Base-by-base conservation (phyloP, 768 basidiomycete species). In the Candolleomyces aberdarensis region DNA sequence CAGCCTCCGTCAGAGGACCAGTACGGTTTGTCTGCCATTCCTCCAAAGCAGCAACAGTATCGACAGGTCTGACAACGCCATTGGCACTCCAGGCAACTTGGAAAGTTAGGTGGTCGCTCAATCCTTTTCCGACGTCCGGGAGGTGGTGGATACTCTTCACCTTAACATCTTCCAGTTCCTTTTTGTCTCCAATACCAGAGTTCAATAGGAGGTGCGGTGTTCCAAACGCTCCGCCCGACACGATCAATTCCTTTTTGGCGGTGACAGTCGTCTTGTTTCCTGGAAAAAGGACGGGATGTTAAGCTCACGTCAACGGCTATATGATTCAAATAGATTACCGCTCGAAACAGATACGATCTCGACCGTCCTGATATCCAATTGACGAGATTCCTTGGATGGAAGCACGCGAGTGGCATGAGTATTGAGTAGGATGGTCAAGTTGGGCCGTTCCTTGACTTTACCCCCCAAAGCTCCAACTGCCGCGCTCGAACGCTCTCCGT, bases 171-270 rank as follows among this genome's bases (percentile, higher is more conserved):
- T 20, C 26, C 14, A 74, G 60, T 10, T 65, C 64, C 47, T 54
- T 26, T 10, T 47, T 29, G 53, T 65, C 60, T 43, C 75, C 75
- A 51, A 76, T 75, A 29, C 74, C 74, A 22, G 72, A 73, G 36
- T 67, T 64, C 52, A 72, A 49, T 3, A 75, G 66, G 32, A 75
- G 63, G 11, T 68, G 68, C 2, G 75, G 74, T 15, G 74, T 74
- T 10, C 67, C 72, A 48, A 75, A 61, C 0, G 70, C 60, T 6
- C 76, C 76, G 20, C 72, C 73, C 1, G 65, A 64, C 6, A 86
- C 60, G 5, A 86, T 75, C 51, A 86, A 73, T 64, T 86, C 85
- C 60, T 80, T 82, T 61, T 68, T 67, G 0, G 83, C 85, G 13
- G 62, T 67, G 17, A 69, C 52, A n/a, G 44, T 54, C 5, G 52